phyloP scores from a whole-genome alignment of 2,329 filamentous ascomycete genomes.

The Sordariomycetes sp. region DNA sequence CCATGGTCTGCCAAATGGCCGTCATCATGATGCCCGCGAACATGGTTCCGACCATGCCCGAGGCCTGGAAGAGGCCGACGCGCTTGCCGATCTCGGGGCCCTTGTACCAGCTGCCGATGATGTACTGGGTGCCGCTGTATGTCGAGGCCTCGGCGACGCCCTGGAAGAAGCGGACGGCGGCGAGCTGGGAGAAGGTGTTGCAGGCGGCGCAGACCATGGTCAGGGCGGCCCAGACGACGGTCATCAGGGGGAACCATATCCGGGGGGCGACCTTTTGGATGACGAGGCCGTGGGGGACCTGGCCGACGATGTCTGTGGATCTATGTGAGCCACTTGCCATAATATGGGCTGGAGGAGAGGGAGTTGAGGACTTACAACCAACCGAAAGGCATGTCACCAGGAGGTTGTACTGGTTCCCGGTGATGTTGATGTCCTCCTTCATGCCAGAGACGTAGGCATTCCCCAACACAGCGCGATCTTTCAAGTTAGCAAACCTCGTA shows the following conservation, averaged over 20 bases:
- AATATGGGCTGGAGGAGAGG: no score
- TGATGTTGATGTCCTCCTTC: slow-evolving; percentile 11
- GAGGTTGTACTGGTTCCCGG: slow-evolving; percentile 1
- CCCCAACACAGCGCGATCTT: slow-evolving; percentile 24
- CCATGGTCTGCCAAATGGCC: slow-evolving; percentile 13
- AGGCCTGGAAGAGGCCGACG: slow-evolving; percentile 45
- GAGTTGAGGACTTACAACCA: not conserved
- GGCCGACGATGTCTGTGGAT: slow-evolving; percentile 20
- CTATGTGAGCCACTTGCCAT: no score
- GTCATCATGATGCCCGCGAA: slow-evolving; percentile 15
- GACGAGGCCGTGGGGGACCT: slow-evolving; percentile 31
- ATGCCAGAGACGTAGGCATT: slow-evolving; percentile 20
- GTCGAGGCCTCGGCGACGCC: slow-evolving; percentile 44
- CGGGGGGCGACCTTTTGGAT: slow-evolving; percentile 37
- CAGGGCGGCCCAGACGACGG: slow-evolving; percentile 34
- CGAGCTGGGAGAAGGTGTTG: slow-evolving; percentile 22
- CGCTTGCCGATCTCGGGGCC: slow-evolving; percentile 44
- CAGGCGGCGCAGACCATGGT: slow-evolving; percentile 20
- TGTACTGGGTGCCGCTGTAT: slow-evolving; percentile 41
- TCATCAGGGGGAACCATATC: slow-evolving; percentile 36
- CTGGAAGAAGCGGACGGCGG: slow-evolving; percentile 40
- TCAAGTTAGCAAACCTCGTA: slow-evolving; percentile 24
- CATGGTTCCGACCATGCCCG: slow-evolving; percentile 35
- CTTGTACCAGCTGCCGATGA: slow-evolving; percentile 49
- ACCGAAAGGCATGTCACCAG: slow-evolving; percentile 10